Evolutionary conservation across 495 filamentous ascomycete genomes (phyloP), one percentile per base, ranked within the genome.

Genomic region (Friedmanniomyces simplex): DNA sequence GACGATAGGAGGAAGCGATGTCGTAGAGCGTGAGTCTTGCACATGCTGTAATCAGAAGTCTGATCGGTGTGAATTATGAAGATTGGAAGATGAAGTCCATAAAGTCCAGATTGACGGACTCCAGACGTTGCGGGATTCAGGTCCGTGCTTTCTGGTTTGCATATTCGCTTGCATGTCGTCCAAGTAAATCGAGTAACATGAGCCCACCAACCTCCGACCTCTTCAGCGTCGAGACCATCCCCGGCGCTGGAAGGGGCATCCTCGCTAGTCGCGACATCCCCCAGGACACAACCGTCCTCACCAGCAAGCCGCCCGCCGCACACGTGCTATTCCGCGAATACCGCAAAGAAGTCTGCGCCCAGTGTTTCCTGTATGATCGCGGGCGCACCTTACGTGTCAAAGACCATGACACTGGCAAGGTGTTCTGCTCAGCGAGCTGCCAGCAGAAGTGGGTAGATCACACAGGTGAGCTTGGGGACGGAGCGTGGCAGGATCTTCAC

Each of bases 271-370:
- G 50, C 10, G 1, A 16, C 24, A 64, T 72, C 26, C 39, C 59
- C 2, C 46, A 62, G 10, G 55, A 57, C 46, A 66, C 67, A 4
- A 45, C 59, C 4, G 14, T 72, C 34, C 59, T 49, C 26, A 34
- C 46, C 42, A 49, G 59, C 20, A 18, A 42, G 6, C 52, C 61
- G 18, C 65, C 65, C 4, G 32, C 54, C 13, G 60, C 66, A 24
- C 56, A 61, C 34, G 66, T 70, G 20, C 55, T 72, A 2, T 59
- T 67, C 36, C 60, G 68, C 12, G 63, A 69, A 30, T 72, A 71
- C 56, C 62, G 69, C 1, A 63, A 66, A 28, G 70, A 73, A 62
- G 69, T 71, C 20, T 73, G 70, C 62, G 68, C 61, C 1, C 42
- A 64, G 11, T 73, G 70, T 60, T 72, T 73, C 52, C 20, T 18